Conservation (phyloP, 2,329 filamentous ascomycete species). For the Pseudocercospora crystallina region DNA sequence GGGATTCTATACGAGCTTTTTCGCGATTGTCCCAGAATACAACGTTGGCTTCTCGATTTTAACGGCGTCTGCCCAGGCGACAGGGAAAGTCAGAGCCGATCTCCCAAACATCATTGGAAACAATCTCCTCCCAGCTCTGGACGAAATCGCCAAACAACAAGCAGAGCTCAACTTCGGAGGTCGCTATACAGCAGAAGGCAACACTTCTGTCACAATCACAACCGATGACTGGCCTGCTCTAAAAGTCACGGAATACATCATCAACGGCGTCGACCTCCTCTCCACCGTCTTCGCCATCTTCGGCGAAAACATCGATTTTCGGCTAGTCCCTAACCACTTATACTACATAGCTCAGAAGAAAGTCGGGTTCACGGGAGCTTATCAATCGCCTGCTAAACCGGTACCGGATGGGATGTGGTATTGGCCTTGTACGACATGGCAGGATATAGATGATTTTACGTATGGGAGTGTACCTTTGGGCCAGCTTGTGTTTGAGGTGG, state of each 20-base stretch:
- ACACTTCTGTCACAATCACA: constrained; percentile 30
- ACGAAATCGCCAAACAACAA: constrained; percentile 31
- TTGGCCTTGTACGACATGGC: constrained; percentile 16
- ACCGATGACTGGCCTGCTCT: constrained; percentile 31
- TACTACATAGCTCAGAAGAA: constrained; percentile 12
- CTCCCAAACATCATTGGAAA: constrained; percentile 25
- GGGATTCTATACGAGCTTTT: constrained; percentile 26
- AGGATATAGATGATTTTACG: constrained; percentile 24
- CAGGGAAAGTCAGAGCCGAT: constrained; percentile 13
- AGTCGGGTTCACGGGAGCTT: constrained; percentile 19
- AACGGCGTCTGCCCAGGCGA: constrained; percentile 26
- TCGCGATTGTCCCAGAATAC: constrained; percentile 50
- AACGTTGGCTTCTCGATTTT: constrained; percentile 46
- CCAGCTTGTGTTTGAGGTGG: constrained; percentile 26
- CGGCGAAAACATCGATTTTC: constrained; percentile 20
- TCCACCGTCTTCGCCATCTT: constrained; percentile 15
- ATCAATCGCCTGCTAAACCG: constrained; percentile 15
- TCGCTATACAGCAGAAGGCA: constrained; percentile 21
- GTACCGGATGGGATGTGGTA: constrained; percentile 19
- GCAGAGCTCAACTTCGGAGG: constrained; percentile 30
- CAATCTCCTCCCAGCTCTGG: constrained; percentile 26
- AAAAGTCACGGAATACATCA: constrained; percentile 32
- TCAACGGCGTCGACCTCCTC: constrained; percentile 36
- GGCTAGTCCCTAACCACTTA: constrained; percentile 30
- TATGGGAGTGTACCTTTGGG: constrained; percentile 22